Conservation (phyloP, 1,139 yeast genomes). For the Wickerhamiella infanticola region DNA sequence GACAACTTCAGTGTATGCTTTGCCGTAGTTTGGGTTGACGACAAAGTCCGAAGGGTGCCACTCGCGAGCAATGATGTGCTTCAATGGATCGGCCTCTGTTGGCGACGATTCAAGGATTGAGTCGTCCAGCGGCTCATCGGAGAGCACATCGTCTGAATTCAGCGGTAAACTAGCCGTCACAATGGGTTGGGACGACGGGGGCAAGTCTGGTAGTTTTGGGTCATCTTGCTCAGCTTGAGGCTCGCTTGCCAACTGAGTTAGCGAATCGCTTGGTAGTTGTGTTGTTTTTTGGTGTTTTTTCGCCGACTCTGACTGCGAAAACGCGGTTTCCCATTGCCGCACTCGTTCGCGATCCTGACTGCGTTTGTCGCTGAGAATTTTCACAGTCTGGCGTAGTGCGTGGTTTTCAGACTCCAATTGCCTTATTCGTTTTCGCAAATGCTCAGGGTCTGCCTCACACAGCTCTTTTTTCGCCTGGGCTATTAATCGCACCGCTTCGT, state of each 20-base stretch:
- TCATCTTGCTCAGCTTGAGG: background rate
- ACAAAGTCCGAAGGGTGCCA: constrained; percentile 19
- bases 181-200: background rate
- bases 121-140: background rate
- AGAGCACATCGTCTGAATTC: background rate
- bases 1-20: constrained; percentile 18
- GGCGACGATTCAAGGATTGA: background rate
- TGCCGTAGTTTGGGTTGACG: constrained; percentile 14
- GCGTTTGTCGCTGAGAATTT: background rate
- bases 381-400: background rate
- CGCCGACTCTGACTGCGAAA: background rate
- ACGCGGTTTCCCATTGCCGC: background rate
- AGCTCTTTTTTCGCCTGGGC: background rate
- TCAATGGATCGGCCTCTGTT: background rate
- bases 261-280: background rate
- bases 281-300: background rate
- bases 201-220: background rate
- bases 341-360: background rate
- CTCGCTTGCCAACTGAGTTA: background rate
- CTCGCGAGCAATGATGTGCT: constrained; percentile 3
- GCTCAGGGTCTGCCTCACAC: background rate
- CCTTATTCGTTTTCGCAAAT: background rate
- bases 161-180: background rate
- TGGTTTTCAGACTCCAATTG: background rate
- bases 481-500: background rate